Conservation (phyloP, 805 yeast genomes). For the Wickerhamiella dianesei region DNA sequence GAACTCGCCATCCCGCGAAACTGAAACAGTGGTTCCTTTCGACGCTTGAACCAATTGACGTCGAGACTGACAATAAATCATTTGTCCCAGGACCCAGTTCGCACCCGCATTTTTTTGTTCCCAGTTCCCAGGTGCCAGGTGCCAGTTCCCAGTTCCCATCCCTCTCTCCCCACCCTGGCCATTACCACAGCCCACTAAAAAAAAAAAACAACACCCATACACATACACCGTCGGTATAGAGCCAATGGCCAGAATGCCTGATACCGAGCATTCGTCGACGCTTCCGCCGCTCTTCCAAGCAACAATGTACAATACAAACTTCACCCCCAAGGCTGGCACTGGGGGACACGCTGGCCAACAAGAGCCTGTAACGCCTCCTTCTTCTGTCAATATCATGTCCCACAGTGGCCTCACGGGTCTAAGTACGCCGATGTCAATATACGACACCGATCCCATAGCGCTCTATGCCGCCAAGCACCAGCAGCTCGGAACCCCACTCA, state of each 20-base stretch:
- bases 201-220: neutral
- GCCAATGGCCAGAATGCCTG: neutral
- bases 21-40: too few species aligned
- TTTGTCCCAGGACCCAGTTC: too few species aligned
- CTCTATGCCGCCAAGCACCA: neutral
- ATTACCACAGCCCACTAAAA: too few species aligned
- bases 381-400: neutral
- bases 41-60: too few species aligned
- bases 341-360: neutral
- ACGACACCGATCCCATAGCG: neutral
- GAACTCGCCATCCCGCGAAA: too few species aligned
- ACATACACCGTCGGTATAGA: neutral
- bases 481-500: neutral
- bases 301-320: neutral
- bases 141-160: too few species aligned
- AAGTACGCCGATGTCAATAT: neutral
- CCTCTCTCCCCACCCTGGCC: too few species aligned
- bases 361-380: neutral
- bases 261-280: neutral
- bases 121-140: too few species aligned
- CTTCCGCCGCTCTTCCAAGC: neutral
- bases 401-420: neutral
- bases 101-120: too few species aligned
- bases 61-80: too few species aligned
- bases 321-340: neutral